Percentiles rank a stretch among this genome's conserved stretches.
phyloP scores from a whole-genome alignment of 352 stramenopile species.

The Phytopythium ostracodes region DNA sequence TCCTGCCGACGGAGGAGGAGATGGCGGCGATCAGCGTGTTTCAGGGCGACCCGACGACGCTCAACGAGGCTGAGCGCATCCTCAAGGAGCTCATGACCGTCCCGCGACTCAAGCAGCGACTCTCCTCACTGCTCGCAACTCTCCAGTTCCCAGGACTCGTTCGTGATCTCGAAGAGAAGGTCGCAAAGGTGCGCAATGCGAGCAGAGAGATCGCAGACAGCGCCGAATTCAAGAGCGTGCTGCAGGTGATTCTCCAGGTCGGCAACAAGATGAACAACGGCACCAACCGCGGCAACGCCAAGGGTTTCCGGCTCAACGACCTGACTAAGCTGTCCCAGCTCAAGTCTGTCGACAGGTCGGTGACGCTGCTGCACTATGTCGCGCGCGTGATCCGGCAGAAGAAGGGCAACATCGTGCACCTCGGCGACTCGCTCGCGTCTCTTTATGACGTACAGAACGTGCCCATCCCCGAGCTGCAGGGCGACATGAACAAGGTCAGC shows the following conservation, averaged over 20 bases:
- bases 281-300: slow-evolving; percentile 61
- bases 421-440: slow-evolving; percentile 58
- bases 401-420: slow-evolving; percentile 52
- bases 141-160: slow-evolving; percentile 63
- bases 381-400: slow-evolving; percentile 66
- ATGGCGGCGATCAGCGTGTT: slow-evolving; percentile 64
- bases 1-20: slow-evolving; percentile 88
- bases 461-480: slow-evolving; percentile 64
- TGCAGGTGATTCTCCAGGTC: slow-evolving; percentile 71
- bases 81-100: slow-evolving; percentile 80
- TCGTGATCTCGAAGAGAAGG: slow-evolving; percentile 62
- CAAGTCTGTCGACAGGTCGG: slow-evolving; percentile 53
- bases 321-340: slow-evolving; percentile 68
- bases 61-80: slow-evolving; percentile 76
- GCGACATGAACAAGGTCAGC: slow-evolving; percentile 58
- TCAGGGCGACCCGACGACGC: slow-evolving; percentile 46
- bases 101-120: slow-evolving; percentile 56
- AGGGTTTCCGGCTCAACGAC: slow-evolving; percentile 63
- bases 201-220: slow-evolving; percentile 61
- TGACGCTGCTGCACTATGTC: slow-evolving; percentile 74
- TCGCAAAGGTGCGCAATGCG: slow-evolving; percentile 51
- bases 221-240: slow-evolving; percentile 59
- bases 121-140: slow-evolving; percentile 54
- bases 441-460: slow-evolving; percentile 80
- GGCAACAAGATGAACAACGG: slow-evolving; percentile 86